Base-by-base conservation (phyloP, 345 rosid species). In the Camelina sativa region DNA sequence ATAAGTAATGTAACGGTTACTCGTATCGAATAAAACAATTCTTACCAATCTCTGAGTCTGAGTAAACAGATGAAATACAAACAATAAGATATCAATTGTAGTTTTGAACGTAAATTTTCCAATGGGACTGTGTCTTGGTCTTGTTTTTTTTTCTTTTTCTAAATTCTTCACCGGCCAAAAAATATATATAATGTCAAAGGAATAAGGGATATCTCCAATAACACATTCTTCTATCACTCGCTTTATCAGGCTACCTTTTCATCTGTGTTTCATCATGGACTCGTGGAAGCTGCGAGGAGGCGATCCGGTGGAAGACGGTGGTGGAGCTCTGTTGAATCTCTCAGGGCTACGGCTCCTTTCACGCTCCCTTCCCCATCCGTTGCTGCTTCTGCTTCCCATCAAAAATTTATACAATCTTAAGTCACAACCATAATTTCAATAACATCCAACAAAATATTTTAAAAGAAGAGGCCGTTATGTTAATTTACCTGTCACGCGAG, bases 231-330 rank as follows among this genome's bases (percentile, higher is more conserved):
- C 53, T 46, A 16, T 35, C 40, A 11, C 57, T 25, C 34, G 56
- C 47, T 54, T 19, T 17, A 12, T 12, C 13, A 37, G 11, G 19
- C 51, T 61, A 17, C 61, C 72, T 44, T 17, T 35, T 53, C 4
- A 72, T 23, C 65, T 62, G 30, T 71, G 79, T 47, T 69, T 69
- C 65, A 62, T 89, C 90, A 90, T 89, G 17, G 77, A 20, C 84
- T 83, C 92, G 71, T 92, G 97, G 81, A 88, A 90, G 76, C 94
- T 86, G 35, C 82, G 86, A 8, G 76, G 83, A 34, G 92, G 86
- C 30, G 90, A 85, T 35, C 80, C 84, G 11, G 72, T 58, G 17
- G 80, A 71, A 34, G 77, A 77, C 13, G 76, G 77, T 2, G 82
- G 77, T 30, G 82, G 76, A 62, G 41, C 77, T 67, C 75, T 73